phyloP scores from a whole-genome alignment of 805 yeast genomes.

The Sugiyamaella chiloensis region DNA sequence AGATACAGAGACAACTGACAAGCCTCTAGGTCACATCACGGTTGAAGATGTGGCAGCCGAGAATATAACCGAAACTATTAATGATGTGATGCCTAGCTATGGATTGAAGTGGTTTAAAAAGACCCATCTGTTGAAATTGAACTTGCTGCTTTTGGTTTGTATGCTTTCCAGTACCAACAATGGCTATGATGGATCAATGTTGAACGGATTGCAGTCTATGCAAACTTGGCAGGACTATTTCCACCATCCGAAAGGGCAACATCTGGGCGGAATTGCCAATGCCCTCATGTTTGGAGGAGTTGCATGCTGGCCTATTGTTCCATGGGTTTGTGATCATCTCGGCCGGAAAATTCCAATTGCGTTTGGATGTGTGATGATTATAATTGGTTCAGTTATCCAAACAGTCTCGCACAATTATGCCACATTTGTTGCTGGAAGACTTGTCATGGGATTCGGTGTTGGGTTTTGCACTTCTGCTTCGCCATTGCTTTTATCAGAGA shows the following conservation, averaged over 20 bases:
- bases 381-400: slow-evolving; percentile 55
- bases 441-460: slow-evolving; percentile 68
- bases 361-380: slow-evolving; percentile 50
- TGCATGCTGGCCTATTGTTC: slow-evolving; percentile 60
- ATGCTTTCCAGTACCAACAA: slow-evolving; percentile 13
- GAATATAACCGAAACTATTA: slow-evolving; percentile 1
- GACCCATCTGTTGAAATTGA: slow-evolving; percentile 11
- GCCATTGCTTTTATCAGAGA: slow-evolving; percentile 4
- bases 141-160: slow-evolving; percentile 10
- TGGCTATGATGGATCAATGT: slow-evolving; percentile 23
- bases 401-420: slow-evolving; percentile 43
- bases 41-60: neutral
- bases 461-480: slow-evolving; percentile 55
- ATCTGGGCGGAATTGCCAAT: slow-evolving; percentile 18
- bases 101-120: slow-evolving; percentile 11
- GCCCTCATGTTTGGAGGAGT: slow-evolving; percentile 54
- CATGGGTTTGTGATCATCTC: slow-evolving; percentile 52
- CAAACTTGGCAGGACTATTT: slow-evolving; percentile 16
- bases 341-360: slow-evolving; percentile 63
- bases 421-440: slow-evolving; percentile 70
- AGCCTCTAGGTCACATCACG: no score
- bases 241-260: slow-evolving; percentile 15
- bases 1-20: neutral
- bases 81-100: slow-evolving; percentile 12
- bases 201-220: slow-evolving; percentile 28